Conservation (phyloP, 192 early-diverging fungal species). For the Cetraspora pellucida region DNA sequence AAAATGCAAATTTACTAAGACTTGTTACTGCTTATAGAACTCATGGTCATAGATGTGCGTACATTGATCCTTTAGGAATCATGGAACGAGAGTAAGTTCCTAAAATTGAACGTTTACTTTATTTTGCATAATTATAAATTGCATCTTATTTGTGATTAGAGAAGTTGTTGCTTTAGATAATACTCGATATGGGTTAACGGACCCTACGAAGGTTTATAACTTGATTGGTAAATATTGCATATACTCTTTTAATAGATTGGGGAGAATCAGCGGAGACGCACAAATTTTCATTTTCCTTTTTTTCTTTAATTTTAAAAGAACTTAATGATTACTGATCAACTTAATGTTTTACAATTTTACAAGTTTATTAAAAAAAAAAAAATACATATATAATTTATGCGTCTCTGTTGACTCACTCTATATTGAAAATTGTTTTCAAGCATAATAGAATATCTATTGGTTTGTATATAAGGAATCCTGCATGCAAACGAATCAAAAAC, state of each 20-base stretch:
- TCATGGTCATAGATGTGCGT: constrained; percentile 79
- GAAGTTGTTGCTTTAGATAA: too few relatives aligned
- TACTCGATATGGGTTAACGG: constrained; percentile 61
- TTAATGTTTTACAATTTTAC: too few relatives aligned
- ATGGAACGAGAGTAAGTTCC: constrained; percentile 64
- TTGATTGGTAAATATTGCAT: constrained; percentile 51
- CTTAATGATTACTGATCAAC: too few relatives aligned
- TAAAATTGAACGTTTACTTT: not conserved
- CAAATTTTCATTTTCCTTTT: not conserved
- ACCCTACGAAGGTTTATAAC: constrained; percentile 57
- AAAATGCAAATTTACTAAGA: constrained; percentile 82
- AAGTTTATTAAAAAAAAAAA: too few relatives aligned
- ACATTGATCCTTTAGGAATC: constrained; percentile 86
- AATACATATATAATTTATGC: too few relatives aligned
- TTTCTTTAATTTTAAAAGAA: too few relatives aligned
- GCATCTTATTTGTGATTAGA: not conserved
- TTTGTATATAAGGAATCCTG: constrained; percentile 60
- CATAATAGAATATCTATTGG: too few relatives aligned
- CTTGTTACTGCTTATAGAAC: constrained; percentile 79
- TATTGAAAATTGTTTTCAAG: too few relatives aligned
- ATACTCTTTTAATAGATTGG: not conserved
- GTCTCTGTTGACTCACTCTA: too few relatives aligned
- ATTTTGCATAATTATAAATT: not conserved
- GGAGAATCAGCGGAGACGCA: not conserved
- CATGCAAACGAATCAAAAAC: constrained; percentile 60